Base-by-base conservation (phyloP, 768 basidiomycete genomes). In the Phylloporus sp. region DNA sequence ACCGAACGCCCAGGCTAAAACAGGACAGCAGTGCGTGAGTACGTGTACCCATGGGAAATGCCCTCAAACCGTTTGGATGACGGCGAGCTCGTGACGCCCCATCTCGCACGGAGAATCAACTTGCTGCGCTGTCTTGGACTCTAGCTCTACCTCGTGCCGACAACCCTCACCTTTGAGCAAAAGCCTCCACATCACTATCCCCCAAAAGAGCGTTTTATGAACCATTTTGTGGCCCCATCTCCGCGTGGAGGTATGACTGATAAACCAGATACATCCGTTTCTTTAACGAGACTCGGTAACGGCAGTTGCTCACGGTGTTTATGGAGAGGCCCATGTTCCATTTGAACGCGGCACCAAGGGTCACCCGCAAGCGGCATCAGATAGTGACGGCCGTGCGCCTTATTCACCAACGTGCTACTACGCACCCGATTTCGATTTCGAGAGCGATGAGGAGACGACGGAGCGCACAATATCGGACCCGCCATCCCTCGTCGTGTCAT, bases 291-390 rank as follows among this genome's bases (percentile, higher is more conserved):
- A 0, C 22, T 16, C 16, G 22, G 39, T 31, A 26, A 24, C 16
- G 6, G 23, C 10, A 31, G 16, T 35, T 22, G 16, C 58, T 66
- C 53, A 64, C 43, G 23, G 15, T 3, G n/a, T 39, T 45, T 39
- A 18, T 40, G 12, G 28, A 64, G 62, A 38, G 18, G 1, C 39
- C 27, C 18, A 22, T 27, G 32, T 42, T 9, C 23, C 6, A 18
- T 57, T 55, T 20, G n/a, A 32, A 12, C 28, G 45, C 50, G 55
- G 54, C 5, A 18, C 50, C 54, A 64, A 64, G 45, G 39, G 39
- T 7, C 39, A 39, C 6, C 23, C 20, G 6, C 18, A 49, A 10
- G 45, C 31, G 16, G 6, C 41, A 1, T 50, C 50, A 5, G 54
- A 31, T 1, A 18, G 12, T 13, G 31, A 31, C 22, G 29, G 28